Conservation (phyloP, 257 asterid genomes). For the Osmanthus fragrans region DNA sequence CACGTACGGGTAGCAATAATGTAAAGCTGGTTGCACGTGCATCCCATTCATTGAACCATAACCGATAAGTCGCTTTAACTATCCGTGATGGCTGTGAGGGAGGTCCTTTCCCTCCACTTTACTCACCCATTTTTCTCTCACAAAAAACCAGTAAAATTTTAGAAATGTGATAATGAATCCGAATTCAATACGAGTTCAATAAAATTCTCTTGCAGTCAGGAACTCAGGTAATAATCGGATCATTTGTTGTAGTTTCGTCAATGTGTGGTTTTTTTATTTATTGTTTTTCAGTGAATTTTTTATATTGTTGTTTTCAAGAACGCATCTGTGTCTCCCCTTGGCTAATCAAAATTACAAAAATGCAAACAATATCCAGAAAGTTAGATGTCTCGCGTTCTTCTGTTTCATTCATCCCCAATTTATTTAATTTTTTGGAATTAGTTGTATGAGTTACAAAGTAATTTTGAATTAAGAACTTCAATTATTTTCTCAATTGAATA, state of each 20-base stretch:
- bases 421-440: neutral
- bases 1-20: conserved; percentile 37
- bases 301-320: conserved; percentile 1
- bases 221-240: conserved; percentile 20
- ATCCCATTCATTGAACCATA: conserved; percentile 33
- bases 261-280: neutral
- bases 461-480: neutral
- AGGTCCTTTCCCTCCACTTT: conserved; percentile 37
- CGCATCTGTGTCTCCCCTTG: conserved; percentile 1
- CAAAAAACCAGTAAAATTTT: neutral
- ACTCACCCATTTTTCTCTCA: conserved; percentile 24
- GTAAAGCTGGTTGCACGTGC: conserved; percentile 36
- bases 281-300: neutral
- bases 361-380: neutral
- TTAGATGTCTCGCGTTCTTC: neutral
- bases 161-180: neutral
- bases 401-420: neutral
- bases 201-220: conserved; percentile 5
- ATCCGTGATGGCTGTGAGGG: conserved; percentile 32
- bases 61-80: conserved; percentile 27
- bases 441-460: neutral
- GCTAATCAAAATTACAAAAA: neutral
- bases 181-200: neutral
- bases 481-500: neutral
- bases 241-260: neutral